These are phyloP conservation scores for Cryphonectria naterciae DNA, from an alignment of 2,329 filamentous ascomycete genomes.

Conservation along the genomic window DNA sequence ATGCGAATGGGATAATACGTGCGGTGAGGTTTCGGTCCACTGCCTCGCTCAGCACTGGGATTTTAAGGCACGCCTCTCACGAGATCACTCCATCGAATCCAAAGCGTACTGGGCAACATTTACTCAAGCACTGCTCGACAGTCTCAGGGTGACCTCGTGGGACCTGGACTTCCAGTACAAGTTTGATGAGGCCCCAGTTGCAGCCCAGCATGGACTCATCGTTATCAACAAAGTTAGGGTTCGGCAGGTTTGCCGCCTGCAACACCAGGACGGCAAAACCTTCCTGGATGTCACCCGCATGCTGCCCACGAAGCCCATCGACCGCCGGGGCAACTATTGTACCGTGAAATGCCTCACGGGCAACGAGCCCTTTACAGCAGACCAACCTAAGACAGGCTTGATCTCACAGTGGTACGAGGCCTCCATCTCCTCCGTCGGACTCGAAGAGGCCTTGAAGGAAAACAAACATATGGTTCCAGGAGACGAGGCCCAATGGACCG, in stretches of 20 bases:
- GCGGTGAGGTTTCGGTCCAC: conserved; percentile 36
- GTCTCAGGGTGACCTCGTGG: conserved; percentile 30
- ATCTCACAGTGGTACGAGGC: conserved; percentile 38
- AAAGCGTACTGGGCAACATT: conserved; percentile 33
- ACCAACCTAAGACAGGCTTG: neutral
- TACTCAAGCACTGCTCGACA: conserved; percentile 34
- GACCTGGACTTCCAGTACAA: conserved; percentile 18
- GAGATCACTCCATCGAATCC: conserved; percentile 30
- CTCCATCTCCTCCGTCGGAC: conserved; percentile 34
- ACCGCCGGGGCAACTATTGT: neutral
- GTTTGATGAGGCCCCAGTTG: conserved; percentile 3
- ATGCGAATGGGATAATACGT: conserved; percentile 28
- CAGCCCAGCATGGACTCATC: neutral
- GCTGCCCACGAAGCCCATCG: conserved; percentile 6
- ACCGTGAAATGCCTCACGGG: conserved; percentile 5
- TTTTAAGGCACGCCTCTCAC: conserved; percentile 33
- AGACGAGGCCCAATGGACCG: conserved; percentile 35
- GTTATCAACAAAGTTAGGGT: conserved; percentile 19
- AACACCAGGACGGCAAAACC: conserved; percentile 26
- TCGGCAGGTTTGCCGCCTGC: conserved; percentile 22
- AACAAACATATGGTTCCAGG: conserved; percentile 35
- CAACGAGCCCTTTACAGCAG: conserved; percentile 29
- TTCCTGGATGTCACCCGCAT: conserved; percentile 33
- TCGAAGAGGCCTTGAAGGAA: conserved; percentile 34
- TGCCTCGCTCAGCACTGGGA: conserved; percentile 40